Evolutionary conservation across 2,329 filamentous ascomycete genomes (phyloP).

Genomic region (Aspergillus udagawae): DNA sequence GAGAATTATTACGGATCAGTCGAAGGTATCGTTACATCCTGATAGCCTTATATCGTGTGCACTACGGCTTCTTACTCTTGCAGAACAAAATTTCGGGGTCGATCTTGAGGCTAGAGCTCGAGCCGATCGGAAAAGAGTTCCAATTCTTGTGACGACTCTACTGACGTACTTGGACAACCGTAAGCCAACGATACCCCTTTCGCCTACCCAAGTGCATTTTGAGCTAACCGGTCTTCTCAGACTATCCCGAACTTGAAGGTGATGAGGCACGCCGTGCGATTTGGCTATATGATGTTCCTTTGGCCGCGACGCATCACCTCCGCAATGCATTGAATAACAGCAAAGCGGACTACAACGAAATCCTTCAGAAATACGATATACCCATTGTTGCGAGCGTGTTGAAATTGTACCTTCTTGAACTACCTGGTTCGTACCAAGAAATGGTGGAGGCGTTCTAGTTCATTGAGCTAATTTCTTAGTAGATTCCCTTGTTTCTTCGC

Average conservation of each 20-base stretch:
- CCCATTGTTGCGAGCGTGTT: constrained; percentile 88
- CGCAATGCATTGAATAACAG: constrained; percentile 82
- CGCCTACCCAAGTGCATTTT: neutral
- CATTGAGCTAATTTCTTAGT: constrained; percentile 4
- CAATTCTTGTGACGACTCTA: constrained; percentile 84
- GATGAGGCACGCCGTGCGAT: constrained; percentile 89
- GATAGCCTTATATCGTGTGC: neutral
- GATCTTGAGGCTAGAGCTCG: constrained; percentile 93
- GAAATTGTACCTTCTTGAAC: constrained; percentile 90
- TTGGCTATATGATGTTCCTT: constrained; percentile 89
- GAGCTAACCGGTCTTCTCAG: constrained; percentile 25
- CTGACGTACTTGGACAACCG: constrained; percentile 90
- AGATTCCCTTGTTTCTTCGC: constrained; percentile 98
- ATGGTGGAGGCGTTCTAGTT: neutral
- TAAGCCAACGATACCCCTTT: constrained; percentile 27
- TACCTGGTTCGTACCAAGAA: constrained; percentile 67
- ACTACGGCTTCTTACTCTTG: constrained; percentile 10
- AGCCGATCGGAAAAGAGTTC: constrained; percentile 92
- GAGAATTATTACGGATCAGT: constrained; percentile 99
- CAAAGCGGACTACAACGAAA: constrained; percentile 69
- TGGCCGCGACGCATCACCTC: constrained; percentile 79
- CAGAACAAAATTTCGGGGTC: constrained; percentile 93
- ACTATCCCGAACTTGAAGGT: constrained; percentile 95
- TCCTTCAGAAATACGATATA: constrained; percentile 84
- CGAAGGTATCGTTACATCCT: constrained; percentile 52